Base-by-base conservation (phyloP, 2,329 filamentous ascomycete species). In the Colletotrichum sp. region DNA sequence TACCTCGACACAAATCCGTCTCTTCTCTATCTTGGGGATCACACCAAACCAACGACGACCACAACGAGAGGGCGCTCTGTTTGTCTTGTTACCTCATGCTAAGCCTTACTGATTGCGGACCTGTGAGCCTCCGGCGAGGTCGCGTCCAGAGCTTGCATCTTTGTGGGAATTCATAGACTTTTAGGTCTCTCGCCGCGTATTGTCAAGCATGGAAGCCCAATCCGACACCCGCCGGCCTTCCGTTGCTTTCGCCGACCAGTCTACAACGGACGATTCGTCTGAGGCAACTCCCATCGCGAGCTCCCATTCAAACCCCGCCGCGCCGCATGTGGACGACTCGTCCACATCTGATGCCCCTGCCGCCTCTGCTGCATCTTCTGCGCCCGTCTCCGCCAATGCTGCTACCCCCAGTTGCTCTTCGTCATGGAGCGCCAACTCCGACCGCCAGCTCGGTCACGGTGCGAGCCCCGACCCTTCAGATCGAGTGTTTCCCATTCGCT, bases 401-500 rank as follows among this genome's bases (percentile, higher is more conserved):
- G 47, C 33, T 47, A 73, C 77, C 5, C 78, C 81, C 7, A 74
- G 72, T 24, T 78, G 78, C 9, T 79, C 82, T 67, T 87, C 86
- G 3, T 84, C 86, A 18, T 85, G 82, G 83, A 87, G 86, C 70
- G 77, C 79, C 11, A 78, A 79, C 47, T 87, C 86, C 3, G 87
- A 88, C 34, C 82, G 77, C 54, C 86, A 86, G 67, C 78, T 80
- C 6, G 80, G 81, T 16, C 77, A 83, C 61, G 76, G 77, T 67
- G 80, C 76, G 68, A 79, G 77, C 63, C 78, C 80, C 27, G 83
- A 85, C 63, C 79, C 80, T 33, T 81, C 82, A 36, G 88, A 96
- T 78, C 89, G 93, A 69, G 93, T 96, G 7, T 96, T 94, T 70
- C 94, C 94, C n/a, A 93, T 96, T 36, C 90, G 93, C 63, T 95